Conservation (phyloP, 352 stramenopile genomes). For the Paralagenidium karlingii region DNA sequence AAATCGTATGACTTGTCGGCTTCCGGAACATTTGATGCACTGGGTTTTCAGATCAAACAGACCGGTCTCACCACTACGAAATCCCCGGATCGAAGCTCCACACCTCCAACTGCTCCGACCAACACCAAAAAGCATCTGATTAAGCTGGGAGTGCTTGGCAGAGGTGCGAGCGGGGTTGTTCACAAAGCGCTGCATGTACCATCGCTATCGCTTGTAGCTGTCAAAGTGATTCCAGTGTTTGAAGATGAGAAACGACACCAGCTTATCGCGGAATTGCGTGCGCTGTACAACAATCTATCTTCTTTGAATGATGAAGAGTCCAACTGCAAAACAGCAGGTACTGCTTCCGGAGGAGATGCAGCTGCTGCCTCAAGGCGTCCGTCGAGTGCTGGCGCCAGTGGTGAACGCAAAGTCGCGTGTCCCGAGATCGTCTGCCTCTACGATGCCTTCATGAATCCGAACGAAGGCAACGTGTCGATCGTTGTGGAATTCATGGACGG, state of each 20-base stretch:
- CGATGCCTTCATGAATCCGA: conserved; percentile 89
- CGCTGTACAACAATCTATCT: conserved; percentile 79
- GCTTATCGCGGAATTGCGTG: conserved; percentile 76
- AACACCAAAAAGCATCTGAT: conserved; percentile 49
- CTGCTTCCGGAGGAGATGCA: no score
- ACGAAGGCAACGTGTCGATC: conserved; percentile 85
- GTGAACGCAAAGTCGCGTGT: conserved; percentile 13
- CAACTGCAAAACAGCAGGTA: no score
- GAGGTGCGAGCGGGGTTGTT: conserved; percentile 80
- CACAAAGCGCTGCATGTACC: conserved; percentile 84
- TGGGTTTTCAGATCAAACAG: conserved; percentile 76
- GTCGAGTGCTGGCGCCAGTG: conserved; percentile 15
- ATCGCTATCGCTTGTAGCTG: conserved; percentile 77
- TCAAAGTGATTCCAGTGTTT: conserved; percentile 87
- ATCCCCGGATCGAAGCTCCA: conserved; percentile 15
- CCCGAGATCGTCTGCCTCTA: conserved; percentile 86
- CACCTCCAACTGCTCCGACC: background rate
- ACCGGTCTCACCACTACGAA: conserved; percentile 41
- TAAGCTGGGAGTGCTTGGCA: conserved; percentile 66
- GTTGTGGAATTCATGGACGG: conserved; percentile 95
- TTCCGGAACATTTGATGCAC: conserved; percentile 68
- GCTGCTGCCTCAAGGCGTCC: conserved; percentile 15
- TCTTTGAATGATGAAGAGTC: conserved; percentile 28
- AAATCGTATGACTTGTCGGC: conserved; percentile 71
- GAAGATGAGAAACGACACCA: conserved; percentile 82